These are phyloP conservation scores for Austroboletus eburneus DNA, from an alignment of 768 basidiomycete species.

Conservation along the genomic window DNA sequence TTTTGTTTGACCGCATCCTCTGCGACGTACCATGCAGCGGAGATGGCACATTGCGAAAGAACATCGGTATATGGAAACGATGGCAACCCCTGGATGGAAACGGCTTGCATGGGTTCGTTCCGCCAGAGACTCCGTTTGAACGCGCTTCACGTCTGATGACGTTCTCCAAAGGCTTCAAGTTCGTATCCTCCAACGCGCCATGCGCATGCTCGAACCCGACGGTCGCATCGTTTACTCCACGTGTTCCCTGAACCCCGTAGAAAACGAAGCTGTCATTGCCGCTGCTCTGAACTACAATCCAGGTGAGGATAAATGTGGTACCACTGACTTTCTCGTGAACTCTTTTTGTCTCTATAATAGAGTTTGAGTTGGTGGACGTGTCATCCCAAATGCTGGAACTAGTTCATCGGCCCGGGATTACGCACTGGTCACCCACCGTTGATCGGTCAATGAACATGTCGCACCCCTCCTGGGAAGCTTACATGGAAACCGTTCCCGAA, in stretches of 20 bases:
- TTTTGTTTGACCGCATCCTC: conserved; percentile 89
- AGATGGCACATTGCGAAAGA: conserved; percentile 94
- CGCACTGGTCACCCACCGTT: conserved; percentile 71
- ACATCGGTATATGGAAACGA: conserved; percentile 88
- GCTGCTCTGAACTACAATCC: conserved; percentile 70
- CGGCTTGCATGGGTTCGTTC: conserved; percentile 75
- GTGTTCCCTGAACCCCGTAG: conserved; percentile 93
- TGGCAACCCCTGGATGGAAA: conserved; percentile 91
- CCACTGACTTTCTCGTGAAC: background rate
- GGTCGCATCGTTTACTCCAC: conserved; percentile 97
- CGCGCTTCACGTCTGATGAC: conserved; percentile 2
- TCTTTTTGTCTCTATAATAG: conserved; percentile 28
- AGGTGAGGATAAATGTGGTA: conserved; percentile 37
- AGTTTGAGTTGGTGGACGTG: conserved; percentile 78
- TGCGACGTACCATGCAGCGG: conserved; percentile 98
- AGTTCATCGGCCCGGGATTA: conserved; percentile 69
- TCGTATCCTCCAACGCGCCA: conserved; percentile 88
- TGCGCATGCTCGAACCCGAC: conserved; percentile 76
- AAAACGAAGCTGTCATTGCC: conserved; percentile 95
- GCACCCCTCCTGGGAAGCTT: conserved; percentile 60
- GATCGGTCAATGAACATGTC: conserved; percentile 47
- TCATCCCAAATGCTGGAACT: conserved; percentile 70
- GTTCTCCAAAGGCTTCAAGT: conserved; percentile 66
- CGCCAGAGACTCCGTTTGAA: background rate
- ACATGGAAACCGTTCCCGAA: conserved; percentile 46